Evolutionary conservation across 306 rosid genomes (phyloP), one percentile per base, ranked within the genome.

Genomic region (Vigna mungo): DNA sequence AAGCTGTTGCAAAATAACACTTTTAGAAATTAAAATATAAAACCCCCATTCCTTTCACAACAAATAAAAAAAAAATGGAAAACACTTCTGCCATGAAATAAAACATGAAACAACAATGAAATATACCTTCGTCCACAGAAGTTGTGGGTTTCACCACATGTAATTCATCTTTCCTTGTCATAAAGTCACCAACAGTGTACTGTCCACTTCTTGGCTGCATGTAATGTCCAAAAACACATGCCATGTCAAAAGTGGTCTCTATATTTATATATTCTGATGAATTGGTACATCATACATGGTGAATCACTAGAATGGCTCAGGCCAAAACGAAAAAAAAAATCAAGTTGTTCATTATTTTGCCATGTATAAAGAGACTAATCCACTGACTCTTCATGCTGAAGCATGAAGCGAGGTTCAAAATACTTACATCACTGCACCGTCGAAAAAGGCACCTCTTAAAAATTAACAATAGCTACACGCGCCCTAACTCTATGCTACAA

Each of bases 111-210:
- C 5, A 48, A 63, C 32, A 37, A 68, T 23, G 68, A 79, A 58
- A 27, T 68, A 61, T 80, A 95, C 99, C 97, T 88, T 95, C 99
- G 17, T 92, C 97, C 13, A 95, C 99, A 41, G 96, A 79, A 23
- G 99, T 95, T 55, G 96, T 82, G 34, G 97, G 91, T 88, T 87
- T 91, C 64, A 95, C 99, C 62, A 86, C 96, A 76, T 80, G 90
- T 69, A 95, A 84, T 8, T 92, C 84, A 75, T 87, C 94, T 86
- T 82, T 86, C 81, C 76, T 86, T 12, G 97, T 92, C 99, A 95
- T 95, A 60, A 92, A 95, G 62, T 95, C 97, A 80, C 99, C 99
- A 79, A 95, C 99, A 1, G 85, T 92, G 74, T 87, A 87, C 8
- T 84, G 77, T 72, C 88, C 96, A 87, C 71, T 81, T 79, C 80